A percentile compares a stretch with the other conserved stretches of the same genome.
Evolutionary conservation across 1,139 yeast genomes (phyloP).

Genomic region (Arxiozyma slooffiae): DNA sequence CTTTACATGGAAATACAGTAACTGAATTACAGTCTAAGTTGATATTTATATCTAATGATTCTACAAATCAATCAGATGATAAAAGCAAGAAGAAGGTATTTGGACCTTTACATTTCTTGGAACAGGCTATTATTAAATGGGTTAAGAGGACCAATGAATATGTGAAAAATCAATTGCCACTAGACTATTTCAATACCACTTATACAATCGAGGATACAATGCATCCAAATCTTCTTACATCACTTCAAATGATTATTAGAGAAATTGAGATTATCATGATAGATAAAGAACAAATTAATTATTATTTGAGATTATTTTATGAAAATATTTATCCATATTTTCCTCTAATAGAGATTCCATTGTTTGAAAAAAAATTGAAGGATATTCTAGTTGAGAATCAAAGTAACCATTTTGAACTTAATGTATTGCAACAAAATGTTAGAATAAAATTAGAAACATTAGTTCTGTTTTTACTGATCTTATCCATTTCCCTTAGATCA

Average conservation of each 20-base stretch:
- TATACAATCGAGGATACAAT: slow-evolving; percentile 13
- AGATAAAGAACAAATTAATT: slow-evolving; percentile 8
- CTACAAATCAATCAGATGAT: background rate
- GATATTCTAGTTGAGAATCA: slow-evolving; percentile 6
- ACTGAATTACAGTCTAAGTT: slow-evolving; percentile 10
- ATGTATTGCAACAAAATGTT: slow-evolving; percentile 7
- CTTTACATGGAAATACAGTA: slow-evolving; percentile 15
- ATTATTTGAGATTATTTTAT: slow-evolving; percentile 13
- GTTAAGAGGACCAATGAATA: slow-evolving; percentile 9
- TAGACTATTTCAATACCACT: slow-evolving; percentile 10
- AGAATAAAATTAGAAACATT: slow-evolving; percentile 11
- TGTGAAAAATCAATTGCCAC: slow-evolving; percentile 9
- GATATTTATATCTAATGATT: slow-evolving; percentile 4
- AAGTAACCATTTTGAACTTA: slow-evolving; percentile 8
- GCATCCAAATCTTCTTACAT: slow-evolving; percentile 10
- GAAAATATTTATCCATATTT: slow-evolving; percentile 17
- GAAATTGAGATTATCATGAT: slow-evolving; percentile 11
- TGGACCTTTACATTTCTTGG: slow-evolving; percentile 12
- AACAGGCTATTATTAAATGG: slow-evolving; percentile 15
- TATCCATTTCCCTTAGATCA: slow-evolving; percentile 12
- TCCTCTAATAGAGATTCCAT: slow-evolving; percentile 17
- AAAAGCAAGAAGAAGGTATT: background rate
- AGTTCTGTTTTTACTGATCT: slow-evolving; percentile 9
- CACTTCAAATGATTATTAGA: slow-evolving; percentile 8
- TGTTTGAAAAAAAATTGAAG: slow-evolving; percentile 13